Evolutionary conservation across 352 stramenopile genomes (phyloP).

Genomic region (Globisporangium canariense): DNA sequence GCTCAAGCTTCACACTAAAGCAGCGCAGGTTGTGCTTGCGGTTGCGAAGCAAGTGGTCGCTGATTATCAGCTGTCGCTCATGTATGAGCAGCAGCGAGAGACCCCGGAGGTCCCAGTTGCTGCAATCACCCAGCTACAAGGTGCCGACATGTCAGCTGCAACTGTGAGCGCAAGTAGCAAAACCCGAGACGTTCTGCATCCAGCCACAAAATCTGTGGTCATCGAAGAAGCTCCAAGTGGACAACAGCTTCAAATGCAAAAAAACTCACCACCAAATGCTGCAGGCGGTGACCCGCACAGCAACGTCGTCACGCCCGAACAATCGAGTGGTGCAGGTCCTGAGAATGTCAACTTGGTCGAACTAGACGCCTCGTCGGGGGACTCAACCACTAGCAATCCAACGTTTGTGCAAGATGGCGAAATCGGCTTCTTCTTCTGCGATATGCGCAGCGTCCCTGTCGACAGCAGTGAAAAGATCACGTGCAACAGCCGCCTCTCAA

Average conservation of each 20-base stretch:
- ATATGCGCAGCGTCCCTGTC: constrained; percentile 34
- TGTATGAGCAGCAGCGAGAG: constrained; percentile 16
- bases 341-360: not conserved
- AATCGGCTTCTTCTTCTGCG: constrained; percentile 64
- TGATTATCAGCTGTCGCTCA: constrained; percentile 56
- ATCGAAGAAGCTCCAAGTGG: not conserved
- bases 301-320: not conserved
- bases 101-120: not conserved
- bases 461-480: constrained; percentile 53
- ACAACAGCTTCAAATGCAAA: not conserved
- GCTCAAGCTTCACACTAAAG: constrained; percentile 21
- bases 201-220: not conserved
- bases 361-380: not conserved
- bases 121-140: not conserved
- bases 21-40: constrained; percentile 36
- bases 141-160: not conserved
- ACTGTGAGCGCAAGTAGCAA: not conserved
- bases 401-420: constrained; percentile 38
- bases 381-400: not conserved
- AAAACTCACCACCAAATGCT: not conserved
- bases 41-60: constrained; percentile 46
- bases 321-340: not conserved
- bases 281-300: not conserved
- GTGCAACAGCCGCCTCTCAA: constrained; percentile 58
- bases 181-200: not conserved